Evolutionary conservation across 768 basidiomycete species (phyloP).

Genomic region (Tulasnella sp.): DNA sequence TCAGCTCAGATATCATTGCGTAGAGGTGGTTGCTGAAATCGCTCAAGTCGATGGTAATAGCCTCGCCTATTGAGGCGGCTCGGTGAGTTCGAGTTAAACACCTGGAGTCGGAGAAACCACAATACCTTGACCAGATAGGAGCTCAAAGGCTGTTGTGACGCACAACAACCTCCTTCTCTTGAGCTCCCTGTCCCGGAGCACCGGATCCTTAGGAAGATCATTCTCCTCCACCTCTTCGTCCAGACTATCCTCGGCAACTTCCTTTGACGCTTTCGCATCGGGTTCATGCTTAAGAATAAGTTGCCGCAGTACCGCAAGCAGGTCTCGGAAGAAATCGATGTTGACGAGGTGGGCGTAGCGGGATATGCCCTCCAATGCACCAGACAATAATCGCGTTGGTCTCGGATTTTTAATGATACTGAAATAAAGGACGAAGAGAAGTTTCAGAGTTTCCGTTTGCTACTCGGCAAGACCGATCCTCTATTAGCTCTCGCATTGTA

Average conservation of each 20-base stretch:
- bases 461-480: conserved; percentile 34
- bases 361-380: conserved; percentile 86
- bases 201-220: conserved; percentile 26
- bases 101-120: conserved; percentile 11
- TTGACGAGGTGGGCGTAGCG: conserved; percentile 95
- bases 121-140: conserved; percentile 82
- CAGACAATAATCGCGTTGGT: conserved; percentile 73
- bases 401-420: conserved; percentile 83
- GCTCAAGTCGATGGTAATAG: conserved; percentile 90
- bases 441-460: conserved; percentile 98
- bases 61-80: conserved; percentile 57
- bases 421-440: conserved; percentile 96
- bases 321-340: conserved; percentile 96
- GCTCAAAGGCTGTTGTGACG: conserved; percentile 95
- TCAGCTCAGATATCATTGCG: conserved; percentile 70
- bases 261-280: neutral
- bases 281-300: conserved; percentile 52
- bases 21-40: conserved; percentile 87
- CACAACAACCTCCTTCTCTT: conserved; percentile 68
- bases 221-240: conserved; percentile 21
- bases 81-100: conserved; percentile 36
- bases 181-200: conserved; percentile 30
- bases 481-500: neutral
- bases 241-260: conserved; percentile 33
- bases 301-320: conserved; percentile 78